phyloP scores from a whole-genome alignment of 768 basidiomycete genomes.

The Pulveroboletus sp. region DNA sequence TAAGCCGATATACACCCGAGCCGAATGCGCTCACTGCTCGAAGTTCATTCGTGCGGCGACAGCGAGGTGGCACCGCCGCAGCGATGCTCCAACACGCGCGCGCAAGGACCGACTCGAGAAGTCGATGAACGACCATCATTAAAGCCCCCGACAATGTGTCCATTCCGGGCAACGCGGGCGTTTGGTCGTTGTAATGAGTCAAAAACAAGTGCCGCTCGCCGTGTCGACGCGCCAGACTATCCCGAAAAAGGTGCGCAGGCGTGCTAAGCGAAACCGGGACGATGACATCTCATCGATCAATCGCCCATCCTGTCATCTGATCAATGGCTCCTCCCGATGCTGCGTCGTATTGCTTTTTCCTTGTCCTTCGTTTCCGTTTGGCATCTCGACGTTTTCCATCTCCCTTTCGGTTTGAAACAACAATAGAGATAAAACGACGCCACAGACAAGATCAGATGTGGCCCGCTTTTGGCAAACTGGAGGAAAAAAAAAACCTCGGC shows the following conservation, averaged over 20 bases:
- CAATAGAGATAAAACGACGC: too few species aligned
- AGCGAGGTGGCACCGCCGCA: conserved; percentile 1
- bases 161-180: conserved; percentile 4
- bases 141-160: conserved; percentile 10
- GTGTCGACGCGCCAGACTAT: too few species aligned
- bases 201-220: too few species aligned
- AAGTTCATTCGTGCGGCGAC: conserved; percentile 17
- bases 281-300: background rate
- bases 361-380: background rate
- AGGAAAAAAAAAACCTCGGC: background rate
- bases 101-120: background rate
- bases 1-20: conserved; percentile 21
- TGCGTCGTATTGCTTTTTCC: background rate
- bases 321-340: background rate
- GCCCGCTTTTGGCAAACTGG: too few species aligned
- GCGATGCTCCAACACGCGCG: too few species aligned
- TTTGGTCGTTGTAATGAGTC: too few species aligned
- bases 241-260: too few species aligned
- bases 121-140: background rate
- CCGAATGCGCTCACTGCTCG: conserved; percentile 6
- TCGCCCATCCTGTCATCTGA: too few species aligned
- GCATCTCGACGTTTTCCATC: too few species aligned
- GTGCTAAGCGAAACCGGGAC: background rate
- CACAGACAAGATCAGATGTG: too few species aligned
- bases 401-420: too few species aligned